Conservation (phyloP, 805 yeast species). For the Lachancea thermotolerans region DNA sequence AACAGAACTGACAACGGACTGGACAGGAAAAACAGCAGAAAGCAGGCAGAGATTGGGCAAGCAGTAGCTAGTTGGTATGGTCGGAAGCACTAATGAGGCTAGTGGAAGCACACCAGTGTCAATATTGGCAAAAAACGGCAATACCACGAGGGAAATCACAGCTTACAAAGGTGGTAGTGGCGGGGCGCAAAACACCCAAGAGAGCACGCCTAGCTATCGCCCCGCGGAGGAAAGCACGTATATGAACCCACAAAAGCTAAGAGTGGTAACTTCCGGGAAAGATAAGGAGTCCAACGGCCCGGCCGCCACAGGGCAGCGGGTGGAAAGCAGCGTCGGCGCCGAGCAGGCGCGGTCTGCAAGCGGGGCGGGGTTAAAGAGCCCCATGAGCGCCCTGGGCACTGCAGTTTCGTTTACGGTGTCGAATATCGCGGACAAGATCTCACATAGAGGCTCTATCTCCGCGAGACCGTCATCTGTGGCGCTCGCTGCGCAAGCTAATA, state of each 20-base stretch:
- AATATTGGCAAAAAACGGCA: conserved; percentile 8
- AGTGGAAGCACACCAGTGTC: conserved; percentile 9
- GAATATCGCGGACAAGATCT: conserved; percentile 34
- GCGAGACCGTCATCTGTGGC: conserved; percentile 43
- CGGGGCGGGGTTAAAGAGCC: not conserved
- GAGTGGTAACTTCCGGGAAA: conserved; percentile 3
- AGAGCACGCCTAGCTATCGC: conserved; percentile 6
- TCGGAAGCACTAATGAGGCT: conserved; percentile 3
- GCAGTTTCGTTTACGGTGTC: conserved; percentile 45
- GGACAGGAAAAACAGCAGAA: not conserved
- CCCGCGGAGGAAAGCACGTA: conserved; percentile 5
- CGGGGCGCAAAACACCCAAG: not conserved
- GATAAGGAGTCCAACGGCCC: not conserved
- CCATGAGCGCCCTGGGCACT: conserved; percentile 7
- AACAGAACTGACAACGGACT: not conserved
- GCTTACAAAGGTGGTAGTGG: conserved; percentile 2
- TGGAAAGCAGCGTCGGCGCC: not conserved
- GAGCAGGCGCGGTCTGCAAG: not conserved
- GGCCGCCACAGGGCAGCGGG: not conserved
- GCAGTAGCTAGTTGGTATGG: not conserved
- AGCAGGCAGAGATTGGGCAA: not conserved
- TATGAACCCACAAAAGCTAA: conserved; percentile 9
- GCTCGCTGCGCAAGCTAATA: conserved; percentile 10
- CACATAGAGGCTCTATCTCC: conserved; percentile 50
- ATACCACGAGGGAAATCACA: conserved; percentile 2